Evolutionary conservation across 2,329 filamentous ascomycete species (phyloP).

Genomic region (Juglanconis oblonga): DNA sequence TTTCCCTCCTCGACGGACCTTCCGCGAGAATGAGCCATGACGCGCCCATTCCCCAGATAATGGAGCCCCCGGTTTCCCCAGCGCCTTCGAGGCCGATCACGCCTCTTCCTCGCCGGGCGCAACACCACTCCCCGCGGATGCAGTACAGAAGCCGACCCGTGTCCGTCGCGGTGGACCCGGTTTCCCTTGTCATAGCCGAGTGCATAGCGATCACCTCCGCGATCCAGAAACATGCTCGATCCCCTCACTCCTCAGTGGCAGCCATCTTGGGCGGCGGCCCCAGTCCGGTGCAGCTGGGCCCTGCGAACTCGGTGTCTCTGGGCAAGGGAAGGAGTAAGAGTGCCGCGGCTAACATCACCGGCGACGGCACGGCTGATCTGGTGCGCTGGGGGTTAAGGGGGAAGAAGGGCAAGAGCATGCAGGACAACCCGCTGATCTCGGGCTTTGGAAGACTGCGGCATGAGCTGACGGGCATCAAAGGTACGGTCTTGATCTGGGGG

Average conservation of each 20-base stretch:
- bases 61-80: constrained; percentile 22
- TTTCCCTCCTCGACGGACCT: neutral
- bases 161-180: constrained; percentile 82
- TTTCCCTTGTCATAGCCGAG: constrained; percentile 94
- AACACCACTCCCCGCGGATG: constrained; percentile 40
- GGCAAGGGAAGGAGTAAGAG: constrained; percentile 41
- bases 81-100: constrained; percentile 26
- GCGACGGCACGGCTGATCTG: constrained; percentile 48
- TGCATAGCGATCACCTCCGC: constrained; percentile 98
- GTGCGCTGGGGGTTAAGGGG: constrained; percentile 87
- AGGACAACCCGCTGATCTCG: constrained; percentile 94
- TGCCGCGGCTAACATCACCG: constrained; percentile 31
- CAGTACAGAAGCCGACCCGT: constrained; percentile 61
- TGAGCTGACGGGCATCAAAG: constrained; percentile 82
- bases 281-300: constrained; percentile 53
- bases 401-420: constrained; percentile 94
- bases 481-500: constrained; percentile 38
- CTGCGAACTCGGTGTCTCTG: constrained; percentile 40
- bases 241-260: constrained; percentile 92
- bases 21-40: constrained; percentile 23
- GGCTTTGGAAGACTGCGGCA: constrained; percentile 87
- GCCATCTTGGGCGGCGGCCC: constrained; percentile 83
- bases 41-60: constrained; percentile 21
- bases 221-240: constrained; percentile 96
- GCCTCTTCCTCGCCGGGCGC: constrained; percentile 24